A percentile compares a stretch with the other conserved stretches of the same genome.
phyloP scores from a whole-genome alignment of 2,329 filamentous ascomycete genomes.

The Sporothrix sp. region DNA sequence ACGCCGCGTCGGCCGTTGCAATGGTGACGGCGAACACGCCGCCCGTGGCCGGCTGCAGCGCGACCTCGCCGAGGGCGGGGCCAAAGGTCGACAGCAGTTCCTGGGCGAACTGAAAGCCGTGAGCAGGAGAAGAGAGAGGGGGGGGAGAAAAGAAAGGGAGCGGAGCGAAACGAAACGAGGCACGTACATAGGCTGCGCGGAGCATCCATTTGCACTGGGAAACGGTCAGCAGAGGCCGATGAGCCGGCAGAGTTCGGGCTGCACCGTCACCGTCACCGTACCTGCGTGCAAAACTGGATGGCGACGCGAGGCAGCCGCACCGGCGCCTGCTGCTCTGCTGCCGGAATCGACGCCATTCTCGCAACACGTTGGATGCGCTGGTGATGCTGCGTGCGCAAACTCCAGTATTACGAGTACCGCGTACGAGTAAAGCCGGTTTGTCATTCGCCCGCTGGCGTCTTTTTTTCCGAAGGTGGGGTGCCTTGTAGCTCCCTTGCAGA shows the following conservation, averaged over 20 bases:
- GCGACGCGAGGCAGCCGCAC: constrained; percentile 59
- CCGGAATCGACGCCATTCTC: too few relatives aligned
- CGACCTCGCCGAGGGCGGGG: constrained; percentile 73
- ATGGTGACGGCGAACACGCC: constrained; percentile 64
- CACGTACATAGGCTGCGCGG: constrained; percentile 70
- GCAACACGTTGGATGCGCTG: too few relatives aligned
- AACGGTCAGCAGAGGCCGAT: background rate
- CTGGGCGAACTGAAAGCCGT: constrained; percentile 63
- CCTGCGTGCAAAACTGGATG: constrained; percentile 79
- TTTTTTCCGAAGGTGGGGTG: too few relatives aligned
- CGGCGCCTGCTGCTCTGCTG: constrained; percentile 14
- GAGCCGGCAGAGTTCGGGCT: too few relatives aligned
- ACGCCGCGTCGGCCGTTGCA: constrained; percentile 10
- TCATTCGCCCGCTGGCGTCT: too few relatives aligned
- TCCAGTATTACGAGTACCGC: too few relatives aligned
- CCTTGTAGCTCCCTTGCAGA: too few relatives aligned
- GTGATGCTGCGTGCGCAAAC: too few relatives aligned
- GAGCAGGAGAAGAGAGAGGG: background rate
- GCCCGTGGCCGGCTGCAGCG: constrained; percentile 75
- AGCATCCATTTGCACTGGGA: constrained; percentile 79
- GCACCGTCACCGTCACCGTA: too few relatives aligned
- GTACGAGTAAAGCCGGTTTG: too few relatives aligned
- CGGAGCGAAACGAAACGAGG: too few relatives aligned
- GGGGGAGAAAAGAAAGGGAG: constrained; percentile 10
- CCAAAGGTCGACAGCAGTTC: constrained; percentile 91